Conservation (phyloP, 2,329 filamentous ascomycete species). For the Sclerotinia nivalis region DNA sequence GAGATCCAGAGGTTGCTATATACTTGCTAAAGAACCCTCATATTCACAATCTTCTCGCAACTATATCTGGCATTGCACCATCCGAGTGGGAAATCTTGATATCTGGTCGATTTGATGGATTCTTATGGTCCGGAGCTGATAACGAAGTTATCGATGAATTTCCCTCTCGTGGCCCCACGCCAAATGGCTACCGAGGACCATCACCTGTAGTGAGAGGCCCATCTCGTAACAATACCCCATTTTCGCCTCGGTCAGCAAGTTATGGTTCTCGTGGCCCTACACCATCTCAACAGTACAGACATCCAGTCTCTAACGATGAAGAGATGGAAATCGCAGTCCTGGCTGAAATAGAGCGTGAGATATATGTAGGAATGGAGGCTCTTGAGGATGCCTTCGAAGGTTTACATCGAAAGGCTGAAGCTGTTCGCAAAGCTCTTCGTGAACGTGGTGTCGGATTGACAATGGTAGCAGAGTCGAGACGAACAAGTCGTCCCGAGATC, state of each 20-base stretch:
- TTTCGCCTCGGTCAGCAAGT: constrained; percentile 37
- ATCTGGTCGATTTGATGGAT: constrained; percentile 92
- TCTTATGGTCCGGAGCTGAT: constrained; percentile 90
- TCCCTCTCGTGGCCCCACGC: constrained; percentile 56
- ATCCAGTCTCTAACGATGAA: constrained; percentile 83
- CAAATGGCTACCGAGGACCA: constrained; percentile 46
- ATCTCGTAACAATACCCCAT: constrained; percentile 40
- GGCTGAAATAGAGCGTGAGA: constrained; percentile 88
- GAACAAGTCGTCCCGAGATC: constrained; percentile 35
- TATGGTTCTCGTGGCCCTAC: constrained; percentile 56
- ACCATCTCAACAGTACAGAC: constrained; percentile 53
- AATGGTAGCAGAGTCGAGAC: constrained; percentile 39
- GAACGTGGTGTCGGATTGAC: constrained; percentile 76
- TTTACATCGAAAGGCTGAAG: constrained; percentile 82
- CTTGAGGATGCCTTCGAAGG: constrained; percentile 93
- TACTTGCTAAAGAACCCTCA: constrained; percentile 81
- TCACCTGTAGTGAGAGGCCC: constrained; percentile 34
- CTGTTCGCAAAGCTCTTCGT: constrained; percentile 74
- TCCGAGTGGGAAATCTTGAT: constrained; percentile 97
- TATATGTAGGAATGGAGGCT: constrained; percentile 90
- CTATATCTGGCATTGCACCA: constrained; percentile 80
- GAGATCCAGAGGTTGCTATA: constrained; percentile 82
- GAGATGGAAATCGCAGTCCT: constrained; percentile 89
- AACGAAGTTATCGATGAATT: constrained; percentile 47
- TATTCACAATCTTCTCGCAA: constrained; percentile 83